Conservation (phyloP, 306 rosid genomes). For the Lathyrus oleraceus region DNA sequence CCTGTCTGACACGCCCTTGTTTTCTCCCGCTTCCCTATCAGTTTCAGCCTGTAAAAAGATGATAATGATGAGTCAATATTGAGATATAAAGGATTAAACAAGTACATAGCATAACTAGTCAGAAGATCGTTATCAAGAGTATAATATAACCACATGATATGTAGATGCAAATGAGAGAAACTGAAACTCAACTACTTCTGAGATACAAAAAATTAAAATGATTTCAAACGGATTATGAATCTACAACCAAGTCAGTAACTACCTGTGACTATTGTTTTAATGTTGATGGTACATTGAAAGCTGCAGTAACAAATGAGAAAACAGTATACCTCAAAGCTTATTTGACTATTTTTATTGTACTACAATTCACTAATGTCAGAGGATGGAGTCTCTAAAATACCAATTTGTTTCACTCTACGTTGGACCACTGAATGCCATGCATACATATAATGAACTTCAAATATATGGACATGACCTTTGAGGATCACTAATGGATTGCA, state of each 20-base stretch:
- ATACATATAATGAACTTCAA: neutral
- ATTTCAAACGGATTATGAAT: conserved; percentile 21
- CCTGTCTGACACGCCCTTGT: conserved; percentile 97
- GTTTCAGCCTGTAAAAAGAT: conserved; percentile 74
- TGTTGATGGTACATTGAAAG: conserved; percentile 10
- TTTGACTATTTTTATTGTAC: conserved; percentile 6
- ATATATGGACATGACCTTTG: neutral
- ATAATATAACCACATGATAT: conserved; percentile 1
- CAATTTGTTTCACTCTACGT: neutral
- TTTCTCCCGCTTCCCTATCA: conserved; percentile 93
- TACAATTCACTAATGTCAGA: neutral
- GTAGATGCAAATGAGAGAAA: conserved; percentile 16
- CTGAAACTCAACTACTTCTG: conserved; percentile 2
- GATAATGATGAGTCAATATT: neutral
- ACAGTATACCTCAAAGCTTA: conserved; percentile 14
- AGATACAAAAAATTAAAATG: conserved; percentile 13
- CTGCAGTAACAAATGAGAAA: conserved; percentile 8
- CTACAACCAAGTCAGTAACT: conserved; percentile 1
- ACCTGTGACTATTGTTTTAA: neutral
- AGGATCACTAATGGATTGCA: neutral
- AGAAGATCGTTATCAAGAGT: neutral
- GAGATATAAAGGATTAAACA: neutral
- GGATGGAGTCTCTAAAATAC: conserved; percentile 1
- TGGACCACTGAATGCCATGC: conserved; percentile 2
- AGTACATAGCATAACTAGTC: neutral